Conservation (phyloP, 495 filamentous ascomycete genomes). For the Tuber melanosporum region DNA sequence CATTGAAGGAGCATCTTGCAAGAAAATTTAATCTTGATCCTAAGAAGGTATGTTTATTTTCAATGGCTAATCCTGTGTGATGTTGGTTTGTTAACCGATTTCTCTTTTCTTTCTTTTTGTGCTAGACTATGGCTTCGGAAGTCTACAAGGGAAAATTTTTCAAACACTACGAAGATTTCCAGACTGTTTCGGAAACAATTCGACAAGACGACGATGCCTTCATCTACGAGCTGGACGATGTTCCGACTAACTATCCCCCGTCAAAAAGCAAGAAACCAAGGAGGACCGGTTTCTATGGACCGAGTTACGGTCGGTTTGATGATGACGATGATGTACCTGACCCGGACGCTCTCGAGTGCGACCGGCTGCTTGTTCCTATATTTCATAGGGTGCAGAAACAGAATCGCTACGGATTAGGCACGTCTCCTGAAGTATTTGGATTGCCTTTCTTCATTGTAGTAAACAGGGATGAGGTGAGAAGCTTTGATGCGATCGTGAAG, state of each 20-base stretch:
- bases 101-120: slow-evolving; percentile 9
- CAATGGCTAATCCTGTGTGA: background rate
- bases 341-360: slow-evolving; percentile 59
- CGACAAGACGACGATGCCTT: slow-evolving; percentile 55
- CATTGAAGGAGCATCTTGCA: slow-evolving; percentile 69
- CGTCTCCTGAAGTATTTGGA: slow-evolving; percentile 45
- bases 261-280: slow-evolving; percentile 46
- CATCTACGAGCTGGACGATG: slow-evolving; percentile 73
- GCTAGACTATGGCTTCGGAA: slow-evolving; percentile 64
- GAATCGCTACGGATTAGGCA: slow-evolving; percentile 12
- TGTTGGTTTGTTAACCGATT: background rate
- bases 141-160: slow-evolving; percentile 76
- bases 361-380: slow-evolving; percentile 70
- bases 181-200: slow-evolving; percentile 64
- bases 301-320: slow-evolving; percentile 45
- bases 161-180: slow-evolving; percentile 65
- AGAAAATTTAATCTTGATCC: slow-evolving; percentile 56
- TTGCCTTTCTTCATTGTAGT: slow-evolving; percentile 57
- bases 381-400: slow-evolving; percentile 49
- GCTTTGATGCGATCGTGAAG: slow-evolving; percentile 55
- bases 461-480: slow-evolving; percentile 55
- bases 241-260: slow-evolving; percentile 67
- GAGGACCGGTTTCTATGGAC: slow-evolving; percentile 43
- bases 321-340: slow-evolving; percentile 54
- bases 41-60: slow-evolving; percentile 44